Base-by-base conservation (phyloP, 371 early-diverging fungal genomes). In the Mucor ambiguus region DNA sequence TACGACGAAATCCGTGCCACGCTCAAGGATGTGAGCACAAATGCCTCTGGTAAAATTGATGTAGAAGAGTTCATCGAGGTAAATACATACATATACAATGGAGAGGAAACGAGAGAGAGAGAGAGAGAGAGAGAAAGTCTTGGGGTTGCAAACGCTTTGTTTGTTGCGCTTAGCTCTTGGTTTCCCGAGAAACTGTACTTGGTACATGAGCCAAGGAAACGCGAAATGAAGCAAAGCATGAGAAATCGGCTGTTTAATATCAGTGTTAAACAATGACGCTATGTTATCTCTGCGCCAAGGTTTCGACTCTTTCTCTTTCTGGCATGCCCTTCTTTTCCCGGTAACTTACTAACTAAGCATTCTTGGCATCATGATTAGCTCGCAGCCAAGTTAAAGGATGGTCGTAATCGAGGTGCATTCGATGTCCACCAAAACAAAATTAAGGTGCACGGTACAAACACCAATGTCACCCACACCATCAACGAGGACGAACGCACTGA, bases 401-500 rank as follows among this genome's bases (percentile, higher is more conserved):
- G 87, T 16, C 80, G 81, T 30, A 77, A 82, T 55, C 88, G 79
- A 73, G 80, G 82, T 30, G 85, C 80, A 38, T 84, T 87, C 49
- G 86, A 82, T 37, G 84, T 85, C 4, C 84, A 88, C 74, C 89
- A 90, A 78, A 84, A 90, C 69, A 93, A 94, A 64, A 95, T 96
- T 71, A 90, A 90, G 32, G 90, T 95, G 61, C 89, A 91, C 66
- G 95, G 96, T 60, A 85, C 92, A 56, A 90, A 90, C 66, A 88
- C 89, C 58, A 94, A 93, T 78, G 89, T 89, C 11, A 93, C 95
- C 11, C 98, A 98, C 76, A 94, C 97, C 8, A 95, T 98, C 82
- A 97, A 98, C 76, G 96, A 96, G 73, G 98, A 98, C 73, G 98
- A 98, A 78, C 92, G 93, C 73, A 92, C 94, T 67, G 93, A 93